Conservation (phyloP, 306 rosid genomes). For the Luffa acutangula region DNA sequence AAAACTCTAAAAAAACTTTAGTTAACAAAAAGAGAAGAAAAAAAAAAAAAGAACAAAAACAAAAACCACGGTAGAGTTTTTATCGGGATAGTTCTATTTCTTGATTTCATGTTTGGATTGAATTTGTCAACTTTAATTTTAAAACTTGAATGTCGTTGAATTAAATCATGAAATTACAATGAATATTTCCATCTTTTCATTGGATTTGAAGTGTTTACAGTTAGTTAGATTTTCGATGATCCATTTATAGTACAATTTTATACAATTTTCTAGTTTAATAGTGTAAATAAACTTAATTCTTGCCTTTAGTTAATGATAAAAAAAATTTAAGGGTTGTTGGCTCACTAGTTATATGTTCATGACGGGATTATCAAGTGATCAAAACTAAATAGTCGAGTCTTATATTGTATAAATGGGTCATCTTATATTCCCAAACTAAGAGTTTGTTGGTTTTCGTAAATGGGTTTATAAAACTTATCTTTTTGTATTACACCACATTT, state of each 20-base stretch:
- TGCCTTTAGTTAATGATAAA: background rate
- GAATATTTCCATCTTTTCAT: too few relatives aligned
- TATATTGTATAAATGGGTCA: background rate
- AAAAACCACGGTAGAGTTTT: background rate
- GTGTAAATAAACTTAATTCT: background rate
- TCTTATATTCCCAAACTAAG: background rate
- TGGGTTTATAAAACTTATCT: background rate
- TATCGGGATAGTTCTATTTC: background rate
- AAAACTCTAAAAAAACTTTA: background rate
- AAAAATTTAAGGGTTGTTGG: too few relatives aligned
- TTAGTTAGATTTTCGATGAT: background rate
- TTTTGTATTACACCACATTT: too few relatives aligned
- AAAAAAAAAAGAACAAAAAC: background rate
- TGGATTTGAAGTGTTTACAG: background rate
- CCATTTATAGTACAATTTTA: background rate
- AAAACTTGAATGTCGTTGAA: background rate
- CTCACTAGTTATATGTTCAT: too few relatives aligned
- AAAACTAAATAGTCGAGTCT: background rate
- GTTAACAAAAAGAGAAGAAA: background rate
- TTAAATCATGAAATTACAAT: background rate
- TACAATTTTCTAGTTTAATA: background rate
- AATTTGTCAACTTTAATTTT: background rate
- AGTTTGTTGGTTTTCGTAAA: too few relatives aligned
- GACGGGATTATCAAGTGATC: too few relatives aligned
- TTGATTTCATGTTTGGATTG: too few relatives aligned